These are phyloP conservation scores for Tetrahymena borealis DNA, from an alignment of 73 alveolate genomes.

Conservation along the genomic window DNA sequence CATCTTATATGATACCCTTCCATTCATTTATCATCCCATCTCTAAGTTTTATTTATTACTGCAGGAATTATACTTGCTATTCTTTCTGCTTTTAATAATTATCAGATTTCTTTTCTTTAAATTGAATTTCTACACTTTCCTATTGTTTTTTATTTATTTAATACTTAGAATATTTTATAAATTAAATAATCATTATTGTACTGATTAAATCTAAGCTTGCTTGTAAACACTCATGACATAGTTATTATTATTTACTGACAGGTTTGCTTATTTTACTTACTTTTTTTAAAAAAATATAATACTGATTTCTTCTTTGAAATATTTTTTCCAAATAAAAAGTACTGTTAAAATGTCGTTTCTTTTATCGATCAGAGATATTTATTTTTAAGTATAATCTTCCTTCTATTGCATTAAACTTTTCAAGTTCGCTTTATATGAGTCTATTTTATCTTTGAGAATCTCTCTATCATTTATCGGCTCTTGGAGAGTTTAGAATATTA, in stretches of 20 bases:
- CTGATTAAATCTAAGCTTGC: neutral
- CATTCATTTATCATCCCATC: neutral
- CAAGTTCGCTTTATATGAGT: neutral
- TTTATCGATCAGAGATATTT: neutral
- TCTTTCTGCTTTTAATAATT: neutral
- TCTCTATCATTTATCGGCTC: neutral
- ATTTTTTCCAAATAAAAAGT: neutral
- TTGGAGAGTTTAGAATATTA: neutral
- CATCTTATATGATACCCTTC: neutral
- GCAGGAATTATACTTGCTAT: neutral
- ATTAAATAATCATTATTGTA: neutral
- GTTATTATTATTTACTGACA: neutral
- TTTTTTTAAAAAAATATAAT: neutral
- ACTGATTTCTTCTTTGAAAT: neutral
- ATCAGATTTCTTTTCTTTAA: neutral
- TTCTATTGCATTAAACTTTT: neutral
- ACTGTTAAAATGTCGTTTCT: neutral
- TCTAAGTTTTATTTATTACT: neutral
- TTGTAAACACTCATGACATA: neutral
- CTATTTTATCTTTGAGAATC: neutral
- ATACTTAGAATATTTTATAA: neutral
- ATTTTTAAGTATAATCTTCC: neutral
- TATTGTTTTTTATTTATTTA: neutral
- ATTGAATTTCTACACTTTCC: neutral
- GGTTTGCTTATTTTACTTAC: neutral